Conservation (phyloP, 2,329 filamentous ascomycete genomes). For the Penicillium sp. region DNA sequence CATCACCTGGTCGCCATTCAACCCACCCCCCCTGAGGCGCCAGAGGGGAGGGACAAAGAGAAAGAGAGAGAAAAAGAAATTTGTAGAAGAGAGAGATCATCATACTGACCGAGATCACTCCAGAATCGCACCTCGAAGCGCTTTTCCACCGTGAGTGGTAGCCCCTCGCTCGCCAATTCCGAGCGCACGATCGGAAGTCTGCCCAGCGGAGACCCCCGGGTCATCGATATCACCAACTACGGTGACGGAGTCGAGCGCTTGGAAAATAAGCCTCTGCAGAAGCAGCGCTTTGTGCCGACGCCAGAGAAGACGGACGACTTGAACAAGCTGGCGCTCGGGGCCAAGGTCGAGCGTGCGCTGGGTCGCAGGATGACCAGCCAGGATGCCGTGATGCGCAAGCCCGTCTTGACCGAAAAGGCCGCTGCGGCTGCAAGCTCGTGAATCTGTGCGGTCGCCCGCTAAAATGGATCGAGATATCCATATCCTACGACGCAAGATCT, state of each 20-base stretch:
- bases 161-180: conserved; percentile 42
- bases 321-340: conserved; percentile 79
- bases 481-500: no score
- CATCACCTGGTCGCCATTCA: background rate
- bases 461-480: no score
- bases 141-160: conserved; percentile 49
- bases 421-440: conserved; percentile 14
- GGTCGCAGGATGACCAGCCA: conserved; percentile 80
- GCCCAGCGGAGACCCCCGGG: conserved; percentile 45
- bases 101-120: conserved; percentile 7
- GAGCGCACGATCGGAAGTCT: conserved; percentile 39
- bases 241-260: conserved; percentile 76
- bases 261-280: conserved; percentile 77
- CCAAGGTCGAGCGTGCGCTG: conserved; percentile 83
- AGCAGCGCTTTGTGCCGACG: conserved; percentile 73
- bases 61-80: background rate
- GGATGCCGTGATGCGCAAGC: conserved; percentile 73
- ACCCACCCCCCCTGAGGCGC: background rate
- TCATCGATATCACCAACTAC: conserved; percentile 66
- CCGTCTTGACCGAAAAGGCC: conserved; percentile 39
- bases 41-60: no score
- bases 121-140: conserved; percentile 48
- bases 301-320: conserved; percentile 76
- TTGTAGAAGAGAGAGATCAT: conserved; percentile 5
- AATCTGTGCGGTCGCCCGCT: no score